Evolutionary conservation across 2,329 filamentous ascomycete species (phyloP), one percentile per base, ranked within the genome.

Genomic region (Sclerotinia trifoliorum): DNA sequence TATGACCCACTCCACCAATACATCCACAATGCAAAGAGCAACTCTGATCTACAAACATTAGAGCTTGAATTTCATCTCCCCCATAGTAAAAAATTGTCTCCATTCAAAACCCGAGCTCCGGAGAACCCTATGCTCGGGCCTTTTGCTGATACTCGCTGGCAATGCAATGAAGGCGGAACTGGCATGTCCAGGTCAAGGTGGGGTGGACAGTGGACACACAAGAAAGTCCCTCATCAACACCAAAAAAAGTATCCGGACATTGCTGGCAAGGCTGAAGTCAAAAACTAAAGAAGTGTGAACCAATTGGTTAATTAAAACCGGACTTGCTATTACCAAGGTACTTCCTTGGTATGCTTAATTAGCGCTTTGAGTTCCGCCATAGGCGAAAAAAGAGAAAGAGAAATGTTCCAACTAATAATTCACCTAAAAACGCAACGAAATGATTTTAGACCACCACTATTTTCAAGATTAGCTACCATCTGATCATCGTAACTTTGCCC

Each of bases 241-340:
- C 80, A 7, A 35, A 74, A 81, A 85, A 74, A 85, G 85, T 2
- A 84, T 80, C 83, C 84, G 85, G 6, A 83, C 82, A 71, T 85
- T 85, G 69, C 83, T 82, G 26, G 81, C 80, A 58, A 85, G 77
- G 2, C 68, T 74, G 70, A 74, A 78, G 19, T 77, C 78, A 54
- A 78, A 79, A 10, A 73, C 72, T 4, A 77, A 46, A 11, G 72
- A 68, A 54, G 73, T 73, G 6, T 35, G 35, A 35, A 35, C 35
- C 52, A 29, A 24, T n/a, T 52, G 42, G 26, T 60, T 56, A 42
- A 42, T 42, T n/a, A 29, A 13, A 44, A 19, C 35, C 29, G 49
- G 39, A 56, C 32, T 65, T 54, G 48, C 51, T 26, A 32, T 19
- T 32, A 85, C n/a, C 4, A 35, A 24, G 10, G 51, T 3, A 11